Evolutionary conservation across 2,329 filamentous ascomycete species (phyloP).

Genomic region (Akanthomyces dipterigenus): DNA sequence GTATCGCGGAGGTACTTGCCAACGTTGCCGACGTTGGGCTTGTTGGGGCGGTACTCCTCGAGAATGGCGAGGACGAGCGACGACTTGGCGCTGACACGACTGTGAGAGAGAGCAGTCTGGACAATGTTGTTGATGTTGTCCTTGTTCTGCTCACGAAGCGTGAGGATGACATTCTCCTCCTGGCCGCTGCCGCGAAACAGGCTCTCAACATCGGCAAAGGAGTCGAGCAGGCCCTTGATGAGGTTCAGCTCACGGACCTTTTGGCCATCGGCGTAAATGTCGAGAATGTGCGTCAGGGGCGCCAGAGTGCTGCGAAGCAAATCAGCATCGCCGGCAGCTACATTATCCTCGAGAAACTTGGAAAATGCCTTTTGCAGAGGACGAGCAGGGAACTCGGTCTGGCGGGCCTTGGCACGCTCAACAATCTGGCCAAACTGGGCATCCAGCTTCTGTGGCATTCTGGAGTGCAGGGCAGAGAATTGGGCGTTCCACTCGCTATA

Average conservation of each 20-base stretch:
- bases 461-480: conserved; percentile 91
- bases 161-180: conserved; percentile 89
- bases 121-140: conserved; percentile 82
- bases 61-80: conserved; percentile 86
- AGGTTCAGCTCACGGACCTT: conserved; percentile 85
- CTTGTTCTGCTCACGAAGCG: conserved; percentile 92
- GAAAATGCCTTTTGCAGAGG: conserved; percentile 73
- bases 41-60: conserved; percentile 92
- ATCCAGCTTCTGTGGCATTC: conserved; percentile 94
- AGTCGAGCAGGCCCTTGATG: conserved; percentile 70
- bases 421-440: conserved; percentile 75
- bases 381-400: conserved; percentile 87
- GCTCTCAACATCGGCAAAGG: conserved; percentile 77
- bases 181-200: conserved; percentile 84
- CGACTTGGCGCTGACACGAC: conserved; percentile 87
- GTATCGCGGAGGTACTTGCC: conserved; percentile 79
- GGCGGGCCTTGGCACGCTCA: conserved; percentile 70
- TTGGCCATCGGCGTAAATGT: conserved; percentile 76
- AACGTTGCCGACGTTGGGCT: conserved; percentile 80
- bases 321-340: conserved; percentile 64
- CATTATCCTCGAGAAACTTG: conserved; percentile 84
- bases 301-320: conserved; percentile 65
- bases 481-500: conserved; percentile 96
- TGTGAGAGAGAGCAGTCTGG: conserved; percentile 87
- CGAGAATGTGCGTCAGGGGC: conserved; percentile 71